A percentile compares a stretch with the other conserved stretches of the same genome.
phyloP scores from a whole-genome alignment of 75 land plant species.

The Selaginella tamariscina region DNA sequence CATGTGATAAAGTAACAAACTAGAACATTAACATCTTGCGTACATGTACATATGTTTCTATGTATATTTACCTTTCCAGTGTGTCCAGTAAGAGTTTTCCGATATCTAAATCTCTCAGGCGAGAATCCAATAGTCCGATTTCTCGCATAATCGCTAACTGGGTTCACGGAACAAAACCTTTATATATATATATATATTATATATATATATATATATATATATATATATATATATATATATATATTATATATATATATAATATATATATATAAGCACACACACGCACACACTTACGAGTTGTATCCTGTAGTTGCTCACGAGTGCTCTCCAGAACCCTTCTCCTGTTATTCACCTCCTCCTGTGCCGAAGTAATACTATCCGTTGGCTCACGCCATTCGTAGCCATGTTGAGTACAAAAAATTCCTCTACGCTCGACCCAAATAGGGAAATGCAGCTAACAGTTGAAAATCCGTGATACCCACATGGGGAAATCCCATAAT shows the following conservation, averaged over 20 bases:
- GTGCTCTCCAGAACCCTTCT: not conserved
- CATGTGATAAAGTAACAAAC: too few species aligned
- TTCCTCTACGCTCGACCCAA: not conserved
- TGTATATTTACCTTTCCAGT: slow-evolving; percentile 34
- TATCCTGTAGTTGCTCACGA: not conserved
- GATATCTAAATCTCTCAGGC: slow-evolving; percentile 14
- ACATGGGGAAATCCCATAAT: too few species aligned
- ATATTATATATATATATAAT: too few species aligned
- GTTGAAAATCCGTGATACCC: too few species aligned
- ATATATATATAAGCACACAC: too few species aligned
- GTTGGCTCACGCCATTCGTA: not conserved
- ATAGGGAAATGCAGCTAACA: too few species aligned
- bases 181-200: too few species aligned
- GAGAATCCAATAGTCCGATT: slow-evolving; percentile 3
- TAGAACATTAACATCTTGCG: not conserved
- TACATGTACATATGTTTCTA: not conserved
- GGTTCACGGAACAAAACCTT: not conserved
- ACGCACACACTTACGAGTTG: not conserved
- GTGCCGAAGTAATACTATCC: not conserved
- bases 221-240: too few species aligned
- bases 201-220: too few species aligned
- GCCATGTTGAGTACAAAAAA: not conserved
- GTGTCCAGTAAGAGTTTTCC: slow-evolving; percentile 23
- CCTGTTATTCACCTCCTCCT: not conserved
- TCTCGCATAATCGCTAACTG: slow-evolving; percentile 21